These are phyloP conservation scores for Hibiscus mutabilis DNA, from an alignment of 345 rosid genomes.

Conservation along the genomic window DNA sequence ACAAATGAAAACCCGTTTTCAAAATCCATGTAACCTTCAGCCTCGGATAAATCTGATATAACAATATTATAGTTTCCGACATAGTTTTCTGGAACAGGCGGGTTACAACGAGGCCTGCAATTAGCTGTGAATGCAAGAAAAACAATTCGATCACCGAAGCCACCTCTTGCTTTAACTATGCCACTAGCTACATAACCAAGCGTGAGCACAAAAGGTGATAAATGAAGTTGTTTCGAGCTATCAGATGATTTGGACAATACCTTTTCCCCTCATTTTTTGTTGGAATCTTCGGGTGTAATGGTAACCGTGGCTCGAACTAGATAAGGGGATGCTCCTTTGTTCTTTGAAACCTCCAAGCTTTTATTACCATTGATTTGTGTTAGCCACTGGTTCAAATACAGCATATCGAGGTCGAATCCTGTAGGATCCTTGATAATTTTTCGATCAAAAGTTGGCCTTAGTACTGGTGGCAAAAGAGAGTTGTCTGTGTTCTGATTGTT, in stretches of 20 bases:
- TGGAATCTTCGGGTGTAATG: slow-evolving; percentile 18
- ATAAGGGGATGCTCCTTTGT: not conserved
- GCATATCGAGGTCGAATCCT: not conserved
- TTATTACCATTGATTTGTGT: not conserved
- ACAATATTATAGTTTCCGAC: no score
- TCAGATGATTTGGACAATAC: not conserved
- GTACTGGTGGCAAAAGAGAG: not conserved
- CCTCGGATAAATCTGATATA: no score
- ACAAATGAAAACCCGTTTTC: no score
- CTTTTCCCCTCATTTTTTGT: slow-evolving; percentile 14
- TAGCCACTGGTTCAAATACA: not conserved
- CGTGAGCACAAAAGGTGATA: slow-evolving; percentile 26
- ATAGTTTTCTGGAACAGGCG: no score
- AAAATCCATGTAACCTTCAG: no score
- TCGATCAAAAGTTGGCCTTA: slow-evolving; percentile 25
- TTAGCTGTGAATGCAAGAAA: no score
- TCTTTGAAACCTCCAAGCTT: slow-evolving; percentile 4
- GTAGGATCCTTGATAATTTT: slow-evolving; percentile 10
- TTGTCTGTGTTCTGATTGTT: not conserved
- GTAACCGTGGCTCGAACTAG: slow-evolving; percentile 17
- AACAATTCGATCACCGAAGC: not conserved
- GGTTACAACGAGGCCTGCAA: no score
- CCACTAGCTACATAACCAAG: slow-evolving; percentile 17
- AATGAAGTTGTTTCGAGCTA: slow-evolving; percentile 12
- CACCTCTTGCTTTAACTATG: slow-evolving; percentile 14